These are phyloP conservation scores for Ceratocystis lukuohia DNA, from an alignment of 2,329 filamentous ascomycete species.

Conservation along the genomic window DNA sequence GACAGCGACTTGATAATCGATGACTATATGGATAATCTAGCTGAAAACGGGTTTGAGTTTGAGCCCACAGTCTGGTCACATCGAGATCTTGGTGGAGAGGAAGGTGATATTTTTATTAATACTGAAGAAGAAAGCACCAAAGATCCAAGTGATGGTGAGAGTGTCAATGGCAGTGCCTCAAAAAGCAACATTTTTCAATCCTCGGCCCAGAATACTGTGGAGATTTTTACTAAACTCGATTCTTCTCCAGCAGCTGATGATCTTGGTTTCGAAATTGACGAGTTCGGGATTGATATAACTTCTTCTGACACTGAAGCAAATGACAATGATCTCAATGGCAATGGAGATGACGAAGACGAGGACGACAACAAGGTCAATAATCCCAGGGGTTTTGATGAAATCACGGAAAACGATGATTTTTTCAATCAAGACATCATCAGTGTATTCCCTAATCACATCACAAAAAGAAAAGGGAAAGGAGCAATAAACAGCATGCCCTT, in stretches of 20 bases:
- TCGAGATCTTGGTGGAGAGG: slow-evolving; percentile 24
- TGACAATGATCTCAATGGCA: neutral
- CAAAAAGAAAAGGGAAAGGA: slow-evolving; percentile 5
- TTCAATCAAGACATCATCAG: slow-evolving; percentile 15
- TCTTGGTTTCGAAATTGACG: slow-evolving; percentile 44
- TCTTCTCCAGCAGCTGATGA: slow-evolving; percentile 40
- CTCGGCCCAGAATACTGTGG: neutral
- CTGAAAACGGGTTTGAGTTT: slow-evolving; percentile 37
- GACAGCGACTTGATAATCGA: slow-evolving; percentile 6
- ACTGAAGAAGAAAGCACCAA: neutral
- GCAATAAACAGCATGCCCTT: slow-evolving; percentile 2
- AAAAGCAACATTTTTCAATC: neutral
- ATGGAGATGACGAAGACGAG: neutral
- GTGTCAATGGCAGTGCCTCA: neutral
- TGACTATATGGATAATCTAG: slow-evolving; percentile 60
- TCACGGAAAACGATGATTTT: slow-evolving; percentile 4
- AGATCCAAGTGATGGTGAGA: neutral
- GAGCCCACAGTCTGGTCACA: slow-evolving; percentile 46
- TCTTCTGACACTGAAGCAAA: neutral
- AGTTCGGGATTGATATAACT: neutral
- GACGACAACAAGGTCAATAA: neutral
- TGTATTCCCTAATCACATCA: slow-evolving; percentile 7
- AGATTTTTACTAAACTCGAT: neutral
- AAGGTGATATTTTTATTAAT: slow-evolving; percentile 21
- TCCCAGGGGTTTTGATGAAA: neutral